Evolutionary conservation across 257 asterid genomes (phyloP).

Genomic region (Pogostemon cablin): DNA sequence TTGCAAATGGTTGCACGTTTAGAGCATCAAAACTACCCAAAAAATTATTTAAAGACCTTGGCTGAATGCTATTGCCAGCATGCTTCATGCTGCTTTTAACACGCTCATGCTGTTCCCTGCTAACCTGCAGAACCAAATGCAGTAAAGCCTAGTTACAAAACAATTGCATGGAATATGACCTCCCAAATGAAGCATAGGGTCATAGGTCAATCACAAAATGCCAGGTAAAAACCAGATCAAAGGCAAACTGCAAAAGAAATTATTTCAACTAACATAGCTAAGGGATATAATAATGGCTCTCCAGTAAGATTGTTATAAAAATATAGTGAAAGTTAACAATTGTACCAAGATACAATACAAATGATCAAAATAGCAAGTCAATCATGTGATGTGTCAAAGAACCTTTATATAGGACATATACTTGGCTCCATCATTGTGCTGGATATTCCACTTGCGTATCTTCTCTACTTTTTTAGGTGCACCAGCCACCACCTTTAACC

Average conservation of each 20-base stretch:
- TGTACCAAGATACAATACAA: slow-evolving; percentile 24
- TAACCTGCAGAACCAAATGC: slow-evolving; percentile 61
- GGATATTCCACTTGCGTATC: slow-evolving; percentile 62
- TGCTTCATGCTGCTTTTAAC: slow-evolving; percentile 80
- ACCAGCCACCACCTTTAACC: slow-evolving; percentile 46
- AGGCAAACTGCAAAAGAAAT: neutral
- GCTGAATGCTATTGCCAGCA: slow-evolving; percentile 68
- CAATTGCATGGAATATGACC: slow-evolving; percentile 10
- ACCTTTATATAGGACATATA: slow-evolving; percentile 98
- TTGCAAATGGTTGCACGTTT: slow-evolving; percentile 86
- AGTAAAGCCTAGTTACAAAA: slow-evolving; percentile 15
- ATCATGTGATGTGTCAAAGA: slow-evolving; percentile 26
- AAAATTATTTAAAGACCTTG: slow-evolving; percentile 71
- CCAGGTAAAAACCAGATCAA: slow-evolving; percentile 10
- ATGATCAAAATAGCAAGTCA: slow-evolving; percentile 26
- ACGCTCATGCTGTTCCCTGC: slow-evolving; percentile 87
- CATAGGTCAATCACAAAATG: slow-evolving; percentile 10
- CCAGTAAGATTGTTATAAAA: too few relatives aligned
- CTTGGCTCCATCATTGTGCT: slow-evolving; percentile 73
- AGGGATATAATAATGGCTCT: slow-evolving; percentile 1
- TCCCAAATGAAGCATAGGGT: slow-evolving; percentile 13
- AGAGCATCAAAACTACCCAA: slow-evolving; percentile 72
- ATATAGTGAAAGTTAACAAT: neutral
- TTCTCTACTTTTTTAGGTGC: slow-evolving; percentile 55
- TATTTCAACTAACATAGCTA: slow-evolving; percentile 17